phyloP scores from a whole-genome alignment of 306 rosid genomes.

The Acmispon strigosus region DNA sequence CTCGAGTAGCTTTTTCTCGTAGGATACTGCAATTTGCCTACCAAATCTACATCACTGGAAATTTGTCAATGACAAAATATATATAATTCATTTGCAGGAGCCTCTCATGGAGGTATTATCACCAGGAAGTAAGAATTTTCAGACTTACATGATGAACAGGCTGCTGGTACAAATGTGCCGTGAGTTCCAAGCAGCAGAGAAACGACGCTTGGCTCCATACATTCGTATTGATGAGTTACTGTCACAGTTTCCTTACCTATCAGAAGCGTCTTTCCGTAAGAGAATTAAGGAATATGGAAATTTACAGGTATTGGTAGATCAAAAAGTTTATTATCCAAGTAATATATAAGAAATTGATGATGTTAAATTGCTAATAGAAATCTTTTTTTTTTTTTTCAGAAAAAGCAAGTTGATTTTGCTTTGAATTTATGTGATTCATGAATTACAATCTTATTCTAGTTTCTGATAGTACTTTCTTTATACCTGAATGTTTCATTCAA shows the following conservation, averaged over 20 bases:
- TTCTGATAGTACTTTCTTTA: background rate
- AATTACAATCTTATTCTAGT: background rate
- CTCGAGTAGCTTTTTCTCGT: conserved; percentile 1
- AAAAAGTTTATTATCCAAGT: background rate
- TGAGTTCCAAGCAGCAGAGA: conserved; percentile 85
- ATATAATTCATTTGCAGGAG: conserved; percentile 48
- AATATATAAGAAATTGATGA: background rate
- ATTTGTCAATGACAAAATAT: background rate
- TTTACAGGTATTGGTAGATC: conserved; percentile 53
- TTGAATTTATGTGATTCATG: background rate
- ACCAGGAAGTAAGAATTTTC: conserved; percentile 94
- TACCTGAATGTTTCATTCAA: conserved; percentile 31
- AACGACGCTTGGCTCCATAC: conserved; percentile 47
- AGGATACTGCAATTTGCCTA: background rate
- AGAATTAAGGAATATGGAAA: conserved; percentile 76
- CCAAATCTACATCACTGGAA: background rate
- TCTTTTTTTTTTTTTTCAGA: background rate
- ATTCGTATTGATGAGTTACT: conserved; percentile 64
- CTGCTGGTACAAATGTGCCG: conserved; percentile 74
- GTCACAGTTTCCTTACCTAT: conserved; percentile 71
- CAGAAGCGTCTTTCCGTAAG: conserved; percentile 76
- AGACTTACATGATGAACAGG: conserved; percentile 81
- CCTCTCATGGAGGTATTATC: conserved; percentile 96
- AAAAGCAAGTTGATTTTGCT: background rate
- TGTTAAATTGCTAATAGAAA: background rate